A percentile compares a stretch with the other conserved stretches of the same genome.
Conservation (phyloP, 805 yeast genomes). For the Helenozyma baotianmanensis region DNA sequence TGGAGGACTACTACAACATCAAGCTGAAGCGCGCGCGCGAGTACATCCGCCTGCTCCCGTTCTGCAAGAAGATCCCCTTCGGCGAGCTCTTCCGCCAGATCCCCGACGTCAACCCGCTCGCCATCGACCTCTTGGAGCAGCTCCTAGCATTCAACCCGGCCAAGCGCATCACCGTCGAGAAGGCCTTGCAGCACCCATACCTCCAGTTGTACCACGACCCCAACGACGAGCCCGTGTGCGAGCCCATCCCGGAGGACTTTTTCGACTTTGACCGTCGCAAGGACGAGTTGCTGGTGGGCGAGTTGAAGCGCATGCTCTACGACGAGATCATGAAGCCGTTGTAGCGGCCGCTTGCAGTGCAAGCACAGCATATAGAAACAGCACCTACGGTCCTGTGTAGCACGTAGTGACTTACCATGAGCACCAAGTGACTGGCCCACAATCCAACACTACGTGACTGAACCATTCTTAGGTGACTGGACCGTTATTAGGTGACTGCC, state of each 20-base stretch:
- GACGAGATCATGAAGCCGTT: slow-evolving; percentile 70
- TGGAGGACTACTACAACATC: slow-evolving; percentile 70
- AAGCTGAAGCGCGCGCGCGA: slow-evolving; percentile 83
- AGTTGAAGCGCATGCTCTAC: slow-evolving; percentile 72
- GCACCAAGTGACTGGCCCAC: no score
- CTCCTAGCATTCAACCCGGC: slow-evolving; percentile 70
- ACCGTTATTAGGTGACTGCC: no score
- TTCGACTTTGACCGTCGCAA: slow-evolving; percentile 85
- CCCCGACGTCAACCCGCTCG: slow-evolving; percentile 35
- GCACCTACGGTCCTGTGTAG: no score
- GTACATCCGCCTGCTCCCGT: slow-evolving; percentile 77
- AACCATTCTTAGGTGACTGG: no score
- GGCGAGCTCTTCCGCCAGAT: slow-evolving; percentile 13
- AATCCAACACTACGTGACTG: no score
- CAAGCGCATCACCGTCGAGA: slow-evolving; percentile 67
- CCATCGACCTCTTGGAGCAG: slow-evolving; percentile 57
- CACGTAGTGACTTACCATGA: no score
- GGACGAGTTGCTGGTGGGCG: slow-evolving; percentile 70
- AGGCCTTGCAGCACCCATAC: slow-evolving; percentile 82
- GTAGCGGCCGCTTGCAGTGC: slow-evolving; percentile 8
- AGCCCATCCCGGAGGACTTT: slow-evolving; percentile 78
- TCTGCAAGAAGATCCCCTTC: slow-evolving; percentile 45
- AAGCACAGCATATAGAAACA: no score
- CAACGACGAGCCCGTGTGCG: slow-evolving; percentile 83
- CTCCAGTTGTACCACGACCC: slow-evolving; percentile 91